A percentile compares a stretch with the other conserved stretches of the same genome.
Evolutionary conservation across 2,329 filamentous ascomycete species (phyloP).

Genomic region (Colletotrichum abscissum): DNA sequence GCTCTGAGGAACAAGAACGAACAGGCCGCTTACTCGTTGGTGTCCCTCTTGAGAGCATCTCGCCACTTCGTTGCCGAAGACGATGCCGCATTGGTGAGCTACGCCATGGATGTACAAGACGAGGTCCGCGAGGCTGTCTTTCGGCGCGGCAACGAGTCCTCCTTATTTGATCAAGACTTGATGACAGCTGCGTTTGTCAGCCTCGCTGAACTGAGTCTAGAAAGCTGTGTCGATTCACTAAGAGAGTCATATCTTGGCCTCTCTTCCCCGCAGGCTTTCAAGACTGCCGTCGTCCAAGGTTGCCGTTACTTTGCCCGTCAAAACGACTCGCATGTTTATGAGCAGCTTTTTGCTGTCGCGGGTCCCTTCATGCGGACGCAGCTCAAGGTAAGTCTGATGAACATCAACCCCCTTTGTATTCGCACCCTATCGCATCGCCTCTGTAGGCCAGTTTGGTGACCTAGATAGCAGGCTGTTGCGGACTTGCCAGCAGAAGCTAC

Average conservation of each 20-base stretch:
- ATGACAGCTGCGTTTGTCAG: slow-evolving; percentile 76
- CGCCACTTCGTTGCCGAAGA: slow-evolving; percentile 72
- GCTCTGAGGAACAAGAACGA: slow-evolving; percentile 73
- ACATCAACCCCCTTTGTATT: background rate
- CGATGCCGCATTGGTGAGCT: slow-evolving; percentile 73
- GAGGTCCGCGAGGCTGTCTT: slow-evolving; percentile 76
- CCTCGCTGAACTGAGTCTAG: slow-evolving; percentile 70
- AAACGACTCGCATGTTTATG: slow-evolving; percentile 59
- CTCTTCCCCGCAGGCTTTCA: slow-evolving; percentile 69
- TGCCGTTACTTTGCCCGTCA: slow-evolving; percentile 72
- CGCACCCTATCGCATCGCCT: background rate
- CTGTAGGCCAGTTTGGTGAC: background rate
- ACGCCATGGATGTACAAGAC: slow-evolving; percentile 76
- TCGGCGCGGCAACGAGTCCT: slow-evolving; percentile 60
- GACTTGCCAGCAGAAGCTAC: slow-evolving; percentile 50
- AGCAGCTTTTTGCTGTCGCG: slow-evolving; percentile 65
- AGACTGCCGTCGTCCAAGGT: slow-evolving; percentile 70
- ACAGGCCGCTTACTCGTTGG: slow-evolving; percentile 73
- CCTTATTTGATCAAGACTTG: slow-evolving; percentile 70
- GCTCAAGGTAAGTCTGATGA: slow-evolving; percentile 59
- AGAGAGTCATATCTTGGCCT: slow-evolving; percentile 66
- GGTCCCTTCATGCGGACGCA: slow-evolving; percentile 68
- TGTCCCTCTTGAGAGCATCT: slow-evolving; percentile 70
- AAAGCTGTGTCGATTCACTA: slow-evolving; percentile 67
- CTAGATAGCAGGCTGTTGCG: slow-evolving; percentile 49